These are phyloP conservation scores for Aureobasidium musti DNA, from an alignment of 2,329 filamentous ascomycete genomes.

Conservation along the genomic window DNA sequence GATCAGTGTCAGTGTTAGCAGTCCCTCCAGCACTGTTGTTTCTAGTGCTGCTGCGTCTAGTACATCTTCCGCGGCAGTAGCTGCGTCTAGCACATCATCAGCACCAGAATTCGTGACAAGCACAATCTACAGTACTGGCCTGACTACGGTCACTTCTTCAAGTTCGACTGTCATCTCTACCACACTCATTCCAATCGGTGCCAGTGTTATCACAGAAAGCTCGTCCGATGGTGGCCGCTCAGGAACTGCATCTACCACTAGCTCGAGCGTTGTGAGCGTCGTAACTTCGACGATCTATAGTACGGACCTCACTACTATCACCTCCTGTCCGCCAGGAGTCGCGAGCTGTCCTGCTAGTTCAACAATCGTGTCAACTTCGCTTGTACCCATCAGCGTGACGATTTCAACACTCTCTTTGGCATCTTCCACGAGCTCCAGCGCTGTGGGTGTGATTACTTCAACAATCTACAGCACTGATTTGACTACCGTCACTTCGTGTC, in stretches of 20 bases:
- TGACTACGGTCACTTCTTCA: conserved; percentile 31
- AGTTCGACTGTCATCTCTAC: conserved; percentile 17
- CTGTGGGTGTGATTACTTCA: background rate
- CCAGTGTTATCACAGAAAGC: conserved; percentile 20
- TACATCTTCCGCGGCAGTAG: background rate
- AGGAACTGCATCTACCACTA: background rate
- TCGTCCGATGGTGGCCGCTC: too few relatives aligned
- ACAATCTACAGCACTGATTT: conserved; percentile 31
- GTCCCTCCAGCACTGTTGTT: background rate
- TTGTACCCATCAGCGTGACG: conserved; percentile 10
- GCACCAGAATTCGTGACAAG: background rate
- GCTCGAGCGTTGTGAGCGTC: background rate
- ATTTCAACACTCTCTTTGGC: background rate
- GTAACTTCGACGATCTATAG: background rate
- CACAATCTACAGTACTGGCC: conserved; percentile 29
- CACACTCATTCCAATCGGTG: background rate
- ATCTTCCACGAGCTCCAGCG: conserved; percentile 13
- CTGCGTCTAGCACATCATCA: conserved; percentile 20
- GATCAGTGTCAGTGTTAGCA: conserved; percentile 32
- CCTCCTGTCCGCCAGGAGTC: background rate
- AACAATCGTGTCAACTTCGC: background rate
- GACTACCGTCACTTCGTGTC: conserved; percentile 30
- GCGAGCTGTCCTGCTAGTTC: background rate
- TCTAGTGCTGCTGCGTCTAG: conserved; percentile 14
- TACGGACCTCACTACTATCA: background rate